These are phyloP conservation scores for Aphanomyces astaci DNA, from an alignment of 352 stramenopile genomes.

Conservation along the genomic window DNA sequence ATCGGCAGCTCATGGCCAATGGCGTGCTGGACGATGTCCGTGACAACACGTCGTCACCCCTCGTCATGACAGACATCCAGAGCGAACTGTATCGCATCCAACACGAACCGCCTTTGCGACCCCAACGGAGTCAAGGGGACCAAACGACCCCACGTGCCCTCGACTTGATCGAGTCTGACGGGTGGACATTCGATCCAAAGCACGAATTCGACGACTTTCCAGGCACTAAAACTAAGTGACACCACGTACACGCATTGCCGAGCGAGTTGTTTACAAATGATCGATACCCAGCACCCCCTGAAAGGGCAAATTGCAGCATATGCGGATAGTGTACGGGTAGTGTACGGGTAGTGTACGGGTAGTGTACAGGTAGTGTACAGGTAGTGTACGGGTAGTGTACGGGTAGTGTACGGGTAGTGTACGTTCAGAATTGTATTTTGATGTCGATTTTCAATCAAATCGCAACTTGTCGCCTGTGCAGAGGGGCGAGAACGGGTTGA, in stretches of 20 bases:
- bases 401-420: too few species aligned
- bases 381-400: too few species aligned
- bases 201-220: not conserved
- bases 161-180: not conserved
- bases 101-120: too few species aligned
- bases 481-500: constrained; percentile 18
- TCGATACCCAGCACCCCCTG: too few species aligned
- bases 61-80: constrained; percentile 14
- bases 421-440: too few species aligned
- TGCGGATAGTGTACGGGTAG: too few species aligned
- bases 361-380: too few species aligned
- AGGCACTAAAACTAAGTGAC: too few species aligned
- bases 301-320: too few species aligned
- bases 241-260: too few species aligned
- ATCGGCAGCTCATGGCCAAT: constrained; percentile 58
- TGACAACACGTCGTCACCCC: not conserved
- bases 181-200: not conserved
- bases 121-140: not conserved
- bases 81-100: constrained; percentile 13
- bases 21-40: constrained; percentile 23
- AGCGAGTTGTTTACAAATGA: too few species aligned
- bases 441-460: constrained; percentile 2
- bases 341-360: too few species aligned
- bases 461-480: constrained; percentile 13
- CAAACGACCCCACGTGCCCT: not conserved